Evolutionary conservation across 208 protist species (phyloP).

Genomic region (Phytomonas sp.): DNA sequence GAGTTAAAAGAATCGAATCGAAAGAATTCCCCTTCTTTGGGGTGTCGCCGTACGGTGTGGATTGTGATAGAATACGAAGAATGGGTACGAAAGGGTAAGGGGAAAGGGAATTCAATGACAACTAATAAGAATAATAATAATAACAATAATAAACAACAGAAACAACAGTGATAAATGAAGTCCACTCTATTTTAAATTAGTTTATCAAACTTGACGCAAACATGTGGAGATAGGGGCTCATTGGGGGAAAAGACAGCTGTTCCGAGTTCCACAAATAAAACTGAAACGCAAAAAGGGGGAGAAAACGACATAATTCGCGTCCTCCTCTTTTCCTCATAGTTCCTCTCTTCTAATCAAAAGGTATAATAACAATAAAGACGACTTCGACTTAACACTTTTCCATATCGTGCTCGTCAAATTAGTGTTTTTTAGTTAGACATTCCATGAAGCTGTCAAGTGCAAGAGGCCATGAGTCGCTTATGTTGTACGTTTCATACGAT

Average conservation of each 20-base stretch:
- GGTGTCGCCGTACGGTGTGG: neutral
- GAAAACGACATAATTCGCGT: neutral
- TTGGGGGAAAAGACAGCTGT: neutral
- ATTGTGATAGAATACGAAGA: neutral
- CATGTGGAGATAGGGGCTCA: neutral
- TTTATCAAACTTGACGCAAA: neutral
- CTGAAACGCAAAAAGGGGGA: neutral
- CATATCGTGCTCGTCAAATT: neutral
- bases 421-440: constrained; percentile 14
- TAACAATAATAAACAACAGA: too few species aligned
- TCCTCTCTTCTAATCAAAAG: too few species aligned
- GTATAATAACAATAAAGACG: neutral
- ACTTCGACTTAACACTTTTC: neutral
- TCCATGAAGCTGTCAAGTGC: constrained; percentile 79
- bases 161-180: neutral
- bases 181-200: neutral
- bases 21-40: neutral
- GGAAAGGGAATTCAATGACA: neutral
- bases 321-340: too few species aligned
- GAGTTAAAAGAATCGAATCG: neutral
- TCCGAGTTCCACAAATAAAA: neutral
- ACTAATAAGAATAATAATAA: too few species aligned
- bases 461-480: constrained; percentile 67
- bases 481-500: constrained; percentile 46
- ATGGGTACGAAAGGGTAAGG: too few species aligned